These are phyloP conservation scores for Russula olivacea DNA, from an alignment of 768 basidiomycete species.

Conservation along the genomic window DNA sequence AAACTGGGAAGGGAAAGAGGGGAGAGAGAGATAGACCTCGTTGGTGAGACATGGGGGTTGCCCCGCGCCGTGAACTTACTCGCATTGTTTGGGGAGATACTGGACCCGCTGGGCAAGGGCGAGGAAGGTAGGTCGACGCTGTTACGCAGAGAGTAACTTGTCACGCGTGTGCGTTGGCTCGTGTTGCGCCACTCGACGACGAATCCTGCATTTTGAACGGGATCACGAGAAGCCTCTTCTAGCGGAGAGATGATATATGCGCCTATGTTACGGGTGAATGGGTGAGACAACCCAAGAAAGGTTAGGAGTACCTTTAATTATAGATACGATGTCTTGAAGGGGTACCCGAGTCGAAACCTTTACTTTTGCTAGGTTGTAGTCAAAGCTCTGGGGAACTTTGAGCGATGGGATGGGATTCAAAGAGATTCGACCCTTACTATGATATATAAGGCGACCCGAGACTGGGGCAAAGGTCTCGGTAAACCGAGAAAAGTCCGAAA, in stretches of 20 bases:
- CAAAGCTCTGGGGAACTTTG: slow-evolving; percentile 61
- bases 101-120: slow-evolving; percentile 1
- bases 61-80: not conserved
- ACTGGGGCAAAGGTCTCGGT: slow-evolving; percentile 27
- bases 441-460: slow-evolving; percentile 58
- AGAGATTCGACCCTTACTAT: slow-evolving; percentile 46
- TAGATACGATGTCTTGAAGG: slow-evolving; percentile 65
- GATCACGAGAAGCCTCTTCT: slow-evolving; percentile 87
- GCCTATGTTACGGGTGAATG: slow-evolving; percentile 41
- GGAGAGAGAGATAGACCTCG: not conserved
- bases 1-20: not conserved
- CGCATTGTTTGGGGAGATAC: not conserved
- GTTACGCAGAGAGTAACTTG: slow-evolving; percentile 84
- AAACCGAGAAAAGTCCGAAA: slow-evolving; percentile 14
- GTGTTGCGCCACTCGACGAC: slow-evolving; percentile 69
- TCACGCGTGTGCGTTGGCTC: slow-evolving; percentile 67
- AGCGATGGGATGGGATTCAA: not conserved
- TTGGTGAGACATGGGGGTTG: not conserved
- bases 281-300: not conserved
- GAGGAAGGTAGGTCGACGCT: slow-evolving; percentile 36
- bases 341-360: slow-evolving; percentile 87
- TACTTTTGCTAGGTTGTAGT: slow-evolving; percentile 90
- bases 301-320: slow-evolving; percentile 61
- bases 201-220: slow-evolving; percentile 85
- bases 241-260: slow-evolving; percentile 92